Evolutionary conservation across 805 yeast species (phyloP).

Genomic region (Suhomyces sp.): DNA sequence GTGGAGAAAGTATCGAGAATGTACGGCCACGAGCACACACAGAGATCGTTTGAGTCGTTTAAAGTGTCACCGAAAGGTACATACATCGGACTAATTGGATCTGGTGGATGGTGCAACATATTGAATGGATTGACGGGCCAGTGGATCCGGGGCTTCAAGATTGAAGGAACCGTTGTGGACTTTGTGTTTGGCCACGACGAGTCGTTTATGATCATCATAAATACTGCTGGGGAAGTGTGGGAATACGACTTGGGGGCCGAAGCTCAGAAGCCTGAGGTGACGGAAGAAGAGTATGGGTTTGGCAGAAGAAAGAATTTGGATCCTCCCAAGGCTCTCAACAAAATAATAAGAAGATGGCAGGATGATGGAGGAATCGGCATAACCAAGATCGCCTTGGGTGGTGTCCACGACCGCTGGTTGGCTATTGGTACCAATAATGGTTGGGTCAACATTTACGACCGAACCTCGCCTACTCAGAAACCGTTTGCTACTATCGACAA

Average conservation of each 20-base stretch:
- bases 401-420: slow-evolving; percentile 67
- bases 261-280: slow-evolving; percentile 18
- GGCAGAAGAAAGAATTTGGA: not conserved
- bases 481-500: slow-evolving; percentile 72
- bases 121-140: slow-evolving; percentile 77
- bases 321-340: slow-evolving; percentile 21
- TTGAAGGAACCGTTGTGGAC: slow-evolving; percentile 84
- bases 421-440: slow-evolving; percentile 92
- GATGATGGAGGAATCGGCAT: slow-evolving; percentile 86
- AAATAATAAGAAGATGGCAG: slow-evolving; percentile 67
- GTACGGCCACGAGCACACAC: slow-evolving; percentile 88
- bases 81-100: slow-evolving; percentile 74
- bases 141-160: slow-evolving; percentile 81
- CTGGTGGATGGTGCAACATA: slow-evolving; percentile 87
- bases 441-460: slow-evolving; percentile 82
- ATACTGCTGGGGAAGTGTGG: slow-evolving; percentile 83
- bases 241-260: slow-evolving; percentile 51
- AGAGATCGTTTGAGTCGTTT: slow-evolving; percentile 84
- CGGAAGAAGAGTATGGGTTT: not conserved
- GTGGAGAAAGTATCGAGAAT: slow-evolving; percentile 83
- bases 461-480: slow-evolving; percentile 28
- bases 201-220: slow-evolving; percentile 53
- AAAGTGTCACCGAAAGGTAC: slow-evolving; percentile 70
- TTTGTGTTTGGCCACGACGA: slow-evolving; percentile 60
- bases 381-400: slow-evolving; percentile 73